Conservation (phyloP, 768 basidiomycete species). For the Cyclocybe aegerita region DNA sequence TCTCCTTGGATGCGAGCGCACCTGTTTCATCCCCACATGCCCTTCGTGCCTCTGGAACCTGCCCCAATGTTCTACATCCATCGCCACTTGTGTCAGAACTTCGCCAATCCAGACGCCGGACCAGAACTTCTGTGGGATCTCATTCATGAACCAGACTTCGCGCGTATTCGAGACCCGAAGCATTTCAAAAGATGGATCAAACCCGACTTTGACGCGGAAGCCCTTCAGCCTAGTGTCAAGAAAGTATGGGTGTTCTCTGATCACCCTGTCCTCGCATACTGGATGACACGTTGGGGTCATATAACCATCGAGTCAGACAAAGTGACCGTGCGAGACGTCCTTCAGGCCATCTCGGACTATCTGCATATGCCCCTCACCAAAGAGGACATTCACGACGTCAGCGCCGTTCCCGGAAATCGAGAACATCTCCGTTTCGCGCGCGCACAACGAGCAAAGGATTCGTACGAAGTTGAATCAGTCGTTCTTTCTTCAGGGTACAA, state of each 20-base stretch:
- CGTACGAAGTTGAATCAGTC: slow-evolving; percentile 37
- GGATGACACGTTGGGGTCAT: slow-evolving; percentile 52
- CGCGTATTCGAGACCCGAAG: slow-evolving; percentile 28
- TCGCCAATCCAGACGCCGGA: slow-evolving; percentile 29
- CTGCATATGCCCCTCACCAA: slow-evolving; percentile 42
- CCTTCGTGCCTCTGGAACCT: slow-evolving; percentile 1
- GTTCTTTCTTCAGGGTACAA: slow-evolving; percentile 39
- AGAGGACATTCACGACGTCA: slow-evolving; percentile 28
- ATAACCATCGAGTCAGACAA: slow-evolving; percentile 34
- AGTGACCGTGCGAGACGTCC: slow-evolving; percentile 43
- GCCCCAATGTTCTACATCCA: slow-evolving; percentile 23
- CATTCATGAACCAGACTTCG: slow-evolving; percentile 33
- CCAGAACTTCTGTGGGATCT: slow-evolving; percentile 44
- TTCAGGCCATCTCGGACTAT: slow-evolving; percentile 49
- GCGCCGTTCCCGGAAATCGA: slow-evolving; percentile 19
- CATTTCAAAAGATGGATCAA: slow-evolving; percentile 17
- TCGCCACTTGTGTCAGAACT: slow-evolving; percentile 34
- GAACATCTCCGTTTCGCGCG: slow-evolving; percentile 26
- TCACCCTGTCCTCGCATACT: slow-evolving; percentile 33
- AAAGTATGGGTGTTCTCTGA: slow-evolving; percentile 39
- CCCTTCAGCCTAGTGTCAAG: slow-evolving; percentile 27
- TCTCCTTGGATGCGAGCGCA: too few relatives aligned
- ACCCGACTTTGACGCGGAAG: slow-evolving; percentile 30
- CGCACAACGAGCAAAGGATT: slow-evolving; percentile 34
- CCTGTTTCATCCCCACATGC: neutral